Conservation (phyloP, 179 eudicot species). For the Beta lomatogona region DNA sequence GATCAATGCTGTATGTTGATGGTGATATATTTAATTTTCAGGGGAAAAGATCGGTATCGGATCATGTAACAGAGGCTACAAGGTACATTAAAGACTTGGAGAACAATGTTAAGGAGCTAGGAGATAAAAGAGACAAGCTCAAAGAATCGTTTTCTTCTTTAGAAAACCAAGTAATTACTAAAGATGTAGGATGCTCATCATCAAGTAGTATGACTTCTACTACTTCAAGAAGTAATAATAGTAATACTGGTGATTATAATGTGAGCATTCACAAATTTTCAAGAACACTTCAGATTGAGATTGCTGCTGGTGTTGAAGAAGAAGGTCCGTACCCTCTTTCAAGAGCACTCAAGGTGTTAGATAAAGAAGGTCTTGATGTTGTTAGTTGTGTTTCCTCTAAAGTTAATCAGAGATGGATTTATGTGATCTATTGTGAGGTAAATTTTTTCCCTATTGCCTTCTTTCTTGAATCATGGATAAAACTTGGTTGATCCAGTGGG, state of each 20-base stretch:
- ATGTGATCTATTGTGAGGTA: slow-evolving; percentile 57
- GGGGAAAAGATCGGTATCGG: slow-evolving; percentile 62
- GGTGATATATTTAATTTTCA: slow-evolving; percentile 20
- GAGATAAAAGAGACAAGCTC: slow-evolving; percentile 44
- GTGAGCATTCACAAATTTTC: slow-evolving; percentile 36
- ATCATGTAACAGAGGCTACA: slow-evolving; percentile 55
- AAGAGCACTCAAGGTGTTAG: slow-evolving; percentile 33
- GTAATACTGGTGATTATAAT: slow-evolving; percentile 16
- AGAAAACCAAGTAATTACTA: not conserved
- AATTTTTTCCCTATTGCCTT: not conserved
- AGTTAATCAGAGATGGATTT: slow-evolving; percentile 31
- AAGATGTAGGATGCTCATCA: slow-evolving; percentile 24
- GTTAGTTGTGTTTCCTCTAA: slow-evolving; percentile 44
- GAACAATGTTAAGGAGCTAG: slow-evolving; percentile 38
- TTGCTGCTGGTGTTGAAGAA: slow-evolving; percentile 21
- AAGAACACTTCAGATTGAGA: slow-evolving; percentile 47
- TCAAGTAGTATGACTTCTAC: not conserved
- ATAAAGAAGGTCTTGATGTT: slow-evolving; percentile 39
- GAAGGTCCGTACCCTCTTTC: slow-evolving; percentile 41
- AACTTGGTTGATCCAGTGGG: too few relatives aligned
- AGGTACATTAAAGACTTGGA: slow-evolving; percentile 53
- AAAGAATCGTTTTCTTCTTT: slow-evolving; percentile 25
- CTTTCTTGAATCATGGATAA: not conserved
- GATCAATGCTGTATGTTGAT: not conserved
- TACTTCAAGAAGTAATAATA: slow-evolving; percentile 2